phyloP scores from a whole-genome alignment of 2,329 filamentous ascomycete genomes.

The Colletotrichum tropicicola region DNA sequence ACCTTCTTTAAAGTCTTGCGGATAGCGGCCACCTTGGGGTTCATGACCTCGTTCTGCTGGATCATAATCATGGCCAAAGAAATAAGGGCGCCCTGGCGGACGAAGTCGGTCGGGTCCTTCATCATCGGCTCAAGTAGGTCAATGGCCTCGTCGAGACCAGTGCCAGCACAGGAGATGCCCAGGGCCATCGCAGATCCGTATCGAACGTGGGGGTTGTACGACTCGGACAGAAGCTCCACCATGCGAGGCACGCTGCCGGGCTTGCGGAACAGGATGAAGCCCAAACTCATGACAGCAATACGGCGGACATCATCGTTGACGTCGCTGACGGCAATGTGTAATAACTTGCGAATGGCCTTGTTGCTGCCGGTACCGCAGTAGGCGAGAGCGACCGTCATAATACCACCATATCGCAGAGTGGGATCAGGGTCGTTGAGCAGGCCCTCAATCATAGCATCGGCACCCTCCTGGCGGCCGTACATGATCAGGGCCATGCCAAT shows the following conservation, averaged over 20 bases:
- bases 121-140: constrained; percentile 98
- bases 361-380: constrained; percentile 99
- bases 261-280: constrained; percentile 98
- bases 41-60: constrained; percentile 99
- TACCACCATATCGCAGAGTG: constrained; percentile 93
- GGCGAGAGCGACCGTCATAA: constrained; percentile 97
- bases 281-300: constrained; percentile 96
- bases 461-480: constrained; percentile 94
- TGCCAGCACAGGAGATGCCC: constrained; percentile 97
- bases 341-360: constrained; percentile 94
- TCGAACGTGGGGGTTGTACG: constrained; percentile 97
- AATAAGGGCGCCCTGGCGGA: constrained; percentile 94
- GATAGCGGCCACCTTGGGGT: constrained; percentile 91
- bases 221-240: constrained; percentile 97
- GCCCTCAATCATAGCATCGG: constrained; percentile 93
- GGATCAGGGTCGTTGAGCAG: constrained; percentile 94
- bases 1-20: constrained; percentile 96
- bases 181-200: constrained; percentile 99
- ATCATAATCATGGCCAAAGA: constrained; percentile 97
- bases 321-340: constrained; percentile 96
- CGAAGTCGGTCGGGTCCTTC: constrained; percentile 98
- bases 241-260: constrained; percentile 96
- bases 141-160: constrained; percentile 93
- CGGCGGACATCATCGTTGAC: constrained; percentile 97
- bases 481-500: constrained; percentile 98